These are phyloP conservation scores for Blastobotrys apis DNA, from an alignment of 1,139 yeast genomes.

Conservation along the genomic window DNA sequence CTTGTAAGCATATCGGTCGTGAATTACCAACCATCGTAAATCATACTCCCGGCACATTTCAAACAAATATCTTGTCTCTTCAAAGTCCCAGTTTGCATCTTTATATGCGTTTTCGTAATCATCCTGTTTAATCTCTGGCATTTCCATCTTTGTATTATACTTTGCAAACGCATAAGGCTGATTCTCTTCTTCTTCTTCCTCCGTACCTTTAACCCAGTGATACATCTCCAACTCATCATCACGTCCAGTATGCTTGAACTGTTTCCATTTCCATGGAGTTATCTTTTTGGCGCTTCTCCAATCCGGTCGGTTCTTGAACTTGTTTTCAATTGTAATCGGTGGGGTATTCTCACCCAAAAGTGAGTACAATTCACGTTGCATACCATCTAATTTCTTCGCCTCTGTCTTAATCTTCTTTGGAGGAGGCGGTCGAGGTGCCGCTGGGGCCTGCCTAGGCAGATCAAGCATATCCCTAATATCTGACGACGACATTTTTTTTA, in stretches of 20 bases:
- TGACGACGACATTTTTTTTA: slow-evolving; percentile 32
- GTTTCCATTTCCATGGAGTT: slow-evolving; percentile 74
- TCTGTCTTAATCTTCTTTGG: slow-evolving; percentile 22
- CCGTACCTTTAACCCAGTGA: slow-evolving; percentile 88
- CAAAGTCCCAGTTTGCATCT: slow-evolving; percentile 57
- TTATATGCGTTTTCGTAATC: slow-evolving; percentile 48
- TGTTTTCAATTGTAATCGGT: slow-evolving; percentile 56
- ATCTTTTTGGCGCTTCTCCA: slow-evolving; percentile 49
- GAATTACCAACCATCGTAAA: slow-evolving; percentile 79
- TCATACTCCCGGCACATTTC: slow-evolving; percentile 70
- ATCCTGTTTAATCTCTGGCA: slow-evolving; percentile 66
- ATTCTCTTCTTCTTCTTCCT: slow-evolving; percentile 38
- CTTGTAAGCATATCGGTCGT: slow-evolving; percentile 60
- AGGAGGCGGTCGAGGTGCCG: slow-evolving; percentile 28
- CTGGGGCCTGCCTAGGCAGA: slow-evolving; percentile 43
- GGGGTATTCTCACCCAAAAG: slow-evolving; percentile 91
- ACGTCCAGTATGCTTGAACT: slow-evolving; percentile 55
- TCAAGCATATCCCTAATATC: slow-evolving; percentile 79
- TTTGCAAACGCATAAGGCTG: slow-evolving; percentile 62
- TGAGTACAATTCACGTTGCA: slow-evolving; percentile 86
- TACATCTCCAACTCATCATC: slow-evolving; percentile 48
- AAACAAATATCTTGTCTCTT: slow-evolving; percentile 74
- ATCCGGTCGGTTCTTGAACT: slow-evolving; percentile 63
- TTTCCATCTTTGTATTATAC: slow-evolving; percentile 62
- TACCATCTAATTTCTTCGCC: slow-evolving; percentile 49